Evolutionary conservation across 805 yeast genomes (phyloP), one percentile per base, ranked within the genome.

Genomic region (Wickerhamomyces sydowiorum): DNA sequence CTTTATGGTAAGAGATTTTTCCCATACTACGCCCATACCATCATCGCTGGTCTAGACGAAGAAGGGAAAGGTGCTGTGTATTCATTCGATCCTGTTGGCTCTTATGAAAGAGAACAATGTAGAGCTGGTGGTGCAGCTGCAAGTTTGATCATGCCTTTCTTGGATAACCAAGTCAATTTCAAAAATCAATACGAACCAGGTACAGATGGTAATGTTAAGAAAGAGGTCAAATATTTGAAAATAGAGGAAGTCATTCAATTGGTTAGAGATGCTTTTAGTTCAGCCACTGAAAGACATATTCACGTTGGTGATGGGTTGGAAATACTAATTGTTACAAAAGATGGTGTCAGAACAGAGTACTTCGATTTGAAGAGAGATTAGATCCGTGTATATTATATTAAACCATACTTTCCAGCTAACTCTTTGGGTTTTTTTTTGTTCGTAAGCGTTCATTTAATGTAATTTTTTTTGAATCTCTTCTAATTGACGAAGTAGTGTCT

Each of bases 71-170:
- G 99, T 31, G 88, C 96, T 2, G 87, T 93, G 29, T 93, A 86
- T 64, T 90, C 98, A 13, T 93, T 87, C 62, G 99, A 93, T 62
- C 98, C 98, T 1, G 96, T 93, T 44, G 99, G 99, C 3, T 88
- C 96, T 2, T 93, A 93, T 61, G 98, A 93, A 67, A 80, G 96
- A 56, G 97, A 90, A 63, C 96, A 90, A 61, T 88, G 96, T 66
- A 79, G 97, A 59, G 98, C 98, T 2, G 97, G 96, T 50, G 99
- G 99, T 34, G 93, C 97, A 13, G 98, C 98, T 23, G 93, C 97
- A 1, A 78, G 89, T 49, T 76, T 93, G 66, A 89, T 93, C 52
- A 89, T 90, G 95, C 99, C 99, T 4, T 93, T 93, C 64, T 77
- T 93, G 59, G 99, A 93, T 65, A 91, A 90, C 64, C 99, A 93